phyloP scores from a whole-genome alignment of 2,329 filamentous ascomycete species.

The Thielaviopsis cerberus region DNA sequence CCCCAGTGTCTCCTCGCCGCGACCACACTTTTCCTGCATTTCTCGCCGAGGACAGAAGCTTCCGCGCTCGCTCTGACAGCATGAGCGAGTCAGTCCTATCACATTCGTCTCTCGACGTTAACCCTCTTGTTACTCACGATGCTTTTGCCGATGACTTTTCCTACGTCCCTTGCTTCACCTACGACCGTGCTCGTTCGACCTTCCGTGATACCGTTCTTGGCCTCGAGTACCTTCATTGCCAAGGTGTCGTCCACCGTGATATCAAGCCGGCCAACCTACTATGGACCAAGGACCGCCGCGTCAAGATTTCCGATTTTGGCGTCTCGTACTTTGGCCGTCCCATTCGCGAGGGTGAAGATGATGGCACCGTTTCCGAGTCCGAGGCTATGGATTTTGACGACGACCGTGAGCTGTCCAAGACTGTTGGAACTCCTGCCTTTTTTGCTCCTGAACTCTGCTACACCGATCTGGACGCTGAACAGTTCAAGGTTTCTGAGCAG shows the following conservation, averaged over 20 bases:
- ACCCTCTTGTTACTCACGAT: conserved; percentile 34
- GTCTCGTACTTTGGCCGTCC: conserved; percentile 91
- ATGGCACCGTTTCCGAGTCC: conserved; percentile 56
- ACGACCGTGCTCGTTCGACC: conserved; percentile 61
- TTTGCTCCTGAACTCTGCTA: conserved; percentile 94
- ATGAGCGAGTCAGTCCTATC: conserved; percentile 61
- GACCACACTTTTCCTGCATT: neutral
- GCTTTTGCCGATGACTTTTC: conserved; percentile 71
- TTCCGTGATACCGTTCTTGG: conserved; percentile 89
- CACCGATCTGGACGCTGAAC: conserved; percentile 52
- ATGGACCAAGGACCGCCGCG: conserved; percentile 64
- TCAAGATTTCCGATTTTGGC: conserved; percentile 98
- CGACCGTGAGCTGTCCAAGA: conserved; percentile 91
- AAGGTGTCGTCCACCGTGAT: conserved; percentile 67
- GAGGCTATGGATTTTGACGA: conserved; percentile 80
- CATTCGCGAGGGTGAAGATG: conserved; percentile 62
- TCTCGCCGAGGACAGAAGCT: conserved; percentile 33
- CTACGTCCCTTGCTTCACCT: conserved; percentile 83
- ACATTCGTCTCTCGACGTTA: conserved; percentile 44
- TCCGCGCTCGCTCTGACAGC: conserved; percentile 56
- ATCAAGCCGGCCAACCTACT: conserved; percentile 83
- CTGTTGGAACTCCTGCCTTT: conserved; percentile 90
- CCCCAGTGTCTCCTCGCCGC: neutral
- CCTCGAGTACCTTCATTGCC: conserved; percentile 79
- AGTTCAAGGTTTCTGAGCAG: conserved; percentile 68